These are phyloP conservation scores for Eucalyptus cloeziana DNA, from an alignment of 345 rosid species.

Conservation along the genomic window DNA sequence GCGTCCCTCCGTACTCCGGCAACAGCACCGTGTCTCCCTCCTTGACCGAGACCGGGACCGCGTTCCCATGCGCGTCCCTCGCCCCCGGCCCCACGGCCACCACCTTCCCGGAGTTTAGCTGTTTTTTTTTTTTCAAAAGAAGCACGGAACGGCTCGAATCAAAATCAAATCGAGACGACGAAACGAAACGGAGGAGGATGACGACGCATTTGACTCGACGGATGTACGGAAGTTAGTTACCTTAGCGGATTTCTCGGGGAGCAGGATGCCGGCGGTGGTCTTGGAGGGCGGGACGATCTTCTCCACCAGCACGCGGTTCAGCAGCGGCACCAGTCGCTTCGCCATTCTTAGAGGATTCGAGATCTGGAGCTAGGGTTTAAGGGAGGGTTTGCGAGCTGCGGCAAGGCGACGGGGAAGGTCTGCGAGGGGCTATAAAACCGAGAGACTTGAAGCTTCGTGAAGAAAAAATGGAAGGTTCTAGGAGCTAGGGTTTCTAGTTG, in stretches of 20 bases:
- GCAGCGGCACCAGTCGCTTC: conserved; percentile 63
- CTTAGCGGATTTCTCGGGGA: conserved; percentile 64
- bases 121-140: not conserved
- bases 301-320: conserved; percentile 70
- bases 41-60: conserved; percentile 51
- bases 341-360: conserved; percentile 24
- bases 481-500: not conserved
- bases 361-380: not conserved
- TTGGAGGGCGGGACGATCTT: conserved; percentile 72
- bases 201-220: not conserved
- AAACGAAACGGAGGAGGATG: not conserved
- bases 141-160: not conserved
- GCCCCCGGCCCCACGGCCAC: conserved; percentile 71
- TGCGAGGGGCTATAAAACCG: not conserved
- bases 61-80: conserved; percentile 45
- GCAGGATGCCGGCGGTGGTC: conserved; percentile 68
- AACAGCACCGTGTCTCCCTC: conserved; percentile 88
- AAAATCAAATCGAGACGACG: not conserved
- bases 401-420: not conserved
- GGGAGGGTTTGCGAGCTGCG: not conserved
- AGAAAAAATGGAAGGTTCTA: not conserved
- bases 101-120: conserved; percentile 81
- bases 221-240: not conserved
- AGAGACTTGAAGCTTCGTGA: not conserved
- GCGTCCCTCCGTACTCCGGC: conserved; percentile 74